Conservation (phyloP, 2,329 filamentous ascomycete genomes). For the Aspergillus chevalieri region DNA sequence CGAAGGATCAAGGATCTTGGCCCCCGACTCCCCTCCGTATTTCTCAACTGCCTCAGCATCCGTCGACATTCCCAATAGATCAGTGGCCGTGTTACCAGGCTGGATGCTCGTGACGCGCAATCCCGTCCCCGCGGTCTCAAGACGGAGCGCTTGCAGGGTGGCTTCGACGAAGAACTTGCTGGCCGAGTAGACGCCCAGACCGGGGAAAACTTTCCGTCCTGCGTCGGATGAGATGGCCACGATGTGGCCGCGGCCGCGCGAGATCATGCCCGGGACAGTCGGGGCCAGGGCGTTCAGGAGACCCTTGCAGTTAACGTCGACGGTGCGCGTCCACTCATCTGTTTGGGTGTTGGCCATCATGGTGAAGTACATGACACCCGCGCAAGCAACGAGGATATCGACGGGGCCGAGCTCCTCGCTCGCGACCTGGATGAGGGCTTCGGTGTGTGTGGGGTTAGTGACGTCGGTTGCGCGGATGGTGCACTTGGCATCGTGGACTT, state of each 20-base stretch:
- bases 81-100: slow-evolving; percentile 70
- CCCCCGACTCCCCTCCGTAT: slow-evolving; percentile 68
- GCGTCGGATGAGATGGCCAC: slow-evolving; percentile 79
- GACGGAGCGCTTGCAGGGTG: slow-evolving; percentile 65
- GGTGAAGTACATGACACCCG: slow-evolving; percentile 83
- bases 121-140: slow-evolving; percentile 70
- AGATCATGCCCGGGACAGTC: slow-evolving; percentile 65
- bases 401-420: slow-evolving; percentile 61
- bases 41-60: slow-evolving; percentile 72
- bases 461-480: slow-evolving; percentile 67
- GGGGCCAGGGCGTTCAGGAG: slow-evolving; percentile 66
- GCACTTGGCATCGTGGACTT: slow-evolving; percentile 55
- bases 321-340: slow-evolving; percentile 74
- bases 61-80: slow-evolving; percentile 67
- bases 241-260: slow-evolving; percentile 63
- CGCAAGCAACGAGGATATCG: slow-evolving; percentile 73
- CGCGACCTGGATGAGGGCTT: slow-evolving; percentile 57
- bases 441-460: slow-evolving; percentile 60
- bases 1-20: slow-evolving; percentile 65
- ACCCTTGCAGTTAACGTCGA: slow-evolving; percentile 83
- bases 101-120: slow-evolving; percentile 69
- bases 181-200: slow-evolving; percentile 73
- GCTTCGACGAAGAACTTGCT: slow-evolving; percentile 83
- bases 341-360: slow-evolving; percentile 72
- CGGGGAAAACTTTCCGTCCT: slow-evolving; percentile 74